A percentile compares a stretch with the other conserved stretches of the same genome.
phyloP scores from a whole-genome alignment of 139 green algal genomes.

The Tetradesmus lagerheimii region DNA sequence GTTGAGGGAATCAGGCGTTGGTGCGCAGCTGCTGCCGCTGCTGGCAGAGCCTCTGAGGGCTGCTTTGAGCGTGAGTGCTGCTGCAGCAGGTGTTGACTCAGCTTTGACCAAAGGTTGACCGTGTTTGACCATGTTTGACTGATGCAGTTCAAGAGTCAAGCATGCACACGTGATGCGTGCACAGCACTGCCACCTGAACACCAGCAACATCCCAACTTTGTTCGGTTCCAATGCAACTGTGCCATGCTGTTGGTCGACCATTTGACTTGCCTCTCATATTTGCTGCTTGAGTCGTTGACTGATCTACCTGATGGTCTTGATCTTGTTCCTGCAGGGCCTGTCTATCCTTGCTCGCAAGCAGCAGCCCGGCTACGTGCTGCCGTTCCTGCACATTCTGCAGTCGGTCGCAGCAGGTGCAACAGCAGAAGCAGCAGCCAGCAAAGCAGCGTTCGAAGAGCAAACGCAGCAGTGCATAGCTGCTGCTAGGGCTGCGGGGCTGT shows the following conservation, averaged over 20 bases:
- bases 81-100: neutral
- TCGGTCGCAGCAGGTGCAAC: constrained; percentile 38
- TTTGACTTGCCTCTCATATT: neutral
- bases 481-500: constrained; percentile 15
- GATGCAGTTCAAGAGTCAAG: too few relatives aligned
- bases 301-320: too few relatives aligned
- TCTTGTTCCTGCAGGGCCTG: constrained; percentile 61
- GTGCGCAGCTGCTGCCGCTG: constrained; percentile 77
- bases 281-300: too few relatives aligned
- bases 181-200: too few relatives aligned
- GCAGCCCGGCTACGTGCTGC: constrained; percentile 60
- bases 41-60: constrained; percentile 78
- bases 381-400: constrained; percentile 60
- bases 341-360: constrained; percentile 70
- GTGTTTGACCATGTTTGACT: too few relatives aligned
- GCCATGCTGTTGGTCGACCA: neutral
- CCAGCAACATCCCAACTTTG: too few relatives aligned
- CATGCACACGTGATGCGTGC: neutral
- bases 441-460: neutral
- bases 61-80: constrained; percentile 56
- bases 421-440: constrained; percentile 25
- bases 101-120: neutral
- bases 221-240: neutral
- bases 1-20: constrained; percentile 70
- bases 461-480: neutral